Conservation (phyloP, 108 stramenopile genomes). For the Cylindrotheca closterium region DNA sequence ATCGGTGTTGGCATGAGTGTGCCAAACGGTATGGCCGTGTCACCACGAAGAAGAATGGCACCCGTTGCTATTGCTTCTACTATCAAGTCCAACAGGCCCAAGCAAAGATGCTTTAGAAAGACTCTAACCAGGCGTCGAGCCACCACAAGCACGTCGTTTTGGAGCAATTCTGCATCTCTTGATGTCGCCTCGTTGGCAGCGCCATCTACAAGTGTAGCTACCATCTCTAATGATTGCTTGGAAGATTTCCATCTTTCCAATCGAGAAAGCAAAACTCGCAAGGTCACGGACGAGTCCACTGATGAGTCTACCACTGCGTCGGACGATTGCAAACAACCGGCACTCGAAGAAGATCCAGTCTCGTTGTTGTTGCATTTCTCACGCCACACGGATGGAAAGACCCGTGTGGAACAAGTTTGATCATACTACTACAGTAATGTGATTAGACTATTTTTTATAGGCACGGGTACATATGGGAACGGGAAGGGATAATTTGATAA, state of each 20-base stretch:
- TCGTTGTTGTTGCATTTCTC: slow-evolving; percentile 39
- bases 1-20: background rate
- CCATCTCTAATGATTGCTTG: background rate
- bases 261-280: slow-evolving; percentile 6
- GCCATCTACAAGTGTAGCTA: background rate
- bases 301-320: background rate
- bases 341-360: slow-evolving; percentile 20
- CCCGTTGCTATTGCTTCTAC: background rate
- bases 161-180: background rate
- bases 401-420: background rate
- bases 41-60: background rate
- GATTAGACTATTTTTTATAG: too few relatives aligned
- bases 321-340: background rate
- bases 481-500: background rate
- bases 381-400: slow-evolving; percentile 21
- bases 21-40: background rate
- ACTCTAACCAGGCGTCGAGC: background rate
- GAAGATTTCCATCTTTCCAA: background rate
- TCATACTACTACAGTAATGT: too few relatives aligned
- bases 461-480: too few relatives aligned
- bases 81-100: slow-evolving; percentile 1
- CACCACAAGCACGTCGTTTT: slow-evolving; percentile 1
- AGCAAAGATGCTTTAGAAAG: too few relatives aligned
- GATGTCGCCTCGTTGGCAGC: slow-evolving; percentile 10
- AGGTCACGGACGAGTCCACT: background rate